Base-by-base conservation (phyloP, 371 early-diverging fungal genomes). In the Mucor saturninus region DNA sequence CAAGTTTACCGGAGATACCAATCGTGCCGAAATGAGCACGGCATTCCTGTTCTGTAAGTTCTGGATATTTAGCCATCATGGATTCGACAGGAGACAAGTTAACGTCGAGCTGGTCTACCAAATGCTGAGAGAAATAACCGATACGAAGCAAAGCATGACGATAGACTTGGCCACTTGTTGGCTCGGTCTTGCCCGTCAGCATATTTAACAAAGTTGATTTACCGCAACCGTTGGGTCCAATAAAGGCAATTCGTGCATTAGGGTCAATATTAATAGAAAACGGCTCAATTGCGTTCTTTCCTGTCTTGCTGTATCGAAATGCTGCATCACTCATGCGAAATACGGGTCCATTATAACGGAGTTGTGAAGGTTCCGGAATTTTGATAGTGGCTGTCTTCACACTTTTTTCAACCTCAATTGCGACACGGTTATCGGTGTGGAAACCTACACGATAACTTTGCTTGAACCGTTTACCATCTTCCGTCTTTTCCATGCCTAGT, bases 161-260 rank as follows among this genome's bases (percentile, higher is more conserved):
- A 52, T 84, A 77, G 3, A 92, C 71, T 14, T 77, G 72, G 10
- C 92, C 93, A 1, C 65, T 67, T 0, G 83, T 80, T 0, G 91
- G 91, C 0, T 64, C 43, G 0, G 77, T 69, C n/a, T 78, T 74
- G 3, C 89, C 89, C 0, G 83, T 71, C 28, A 97, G 57, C 53
- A 94, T 58, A n/a, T 91, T 84, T 67, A 94, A 74, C 35, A 95
- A 71, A 1, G 96, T 95, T 14, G 93, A 82, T 69, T 97, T 97
- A 45, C 96, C 94, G 59, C 81, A 74, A 38, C 93, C 94, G 73
- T 94, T 94, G 1, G 84, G 80, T 7, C 93, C 93, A n/a, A 93
- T 69, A 29, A 94, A 77, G 1, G 79, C 92, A 40, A 92, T 81
- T 5, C 91, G 75, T 3, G 83, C 73, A 7, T 79, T 79, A 7